These are phyloP conservation scores for Fusarium circinatum DNA, from an alignment of 2,329 filamentous ascomycete genomes.

Conservation along the genomic window DNA sequence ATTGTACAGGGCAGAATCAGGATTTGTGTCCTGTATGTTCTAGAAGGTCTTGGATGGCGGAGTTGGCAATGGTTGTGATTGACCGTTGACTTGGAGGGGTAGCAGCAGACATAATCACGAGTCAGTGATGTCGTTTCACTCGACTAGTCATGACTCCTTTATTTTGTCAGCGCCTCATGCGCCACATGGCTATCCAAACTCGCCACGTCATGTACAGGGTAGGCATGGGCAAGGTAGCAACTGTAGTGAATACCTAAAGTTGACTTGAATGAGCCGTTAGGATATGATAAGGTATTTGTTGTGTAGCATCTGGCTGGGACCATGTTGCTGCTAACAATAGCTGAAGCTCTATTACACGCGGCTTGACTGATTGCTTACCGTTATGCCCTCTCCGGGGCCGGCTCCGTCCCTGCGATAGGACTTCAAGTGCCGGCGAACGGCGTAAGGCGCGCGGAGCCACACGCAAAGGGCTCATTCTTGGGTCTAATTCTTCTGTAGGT, in stretches of 20 bases:
- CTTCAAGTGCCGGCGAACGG: conserved; percentile 12
- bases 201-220: conserved; percentile 2
- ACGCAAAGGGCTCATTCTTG: not conserved
- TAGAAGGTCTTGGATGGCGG: conserved; percentile 43
- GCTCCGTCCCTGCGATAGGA: conserved; percentile 15
- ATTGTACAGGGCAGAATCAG: conserved; percentile 18
- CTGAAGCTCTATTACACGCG: not conserved
- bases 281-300: not conserved
- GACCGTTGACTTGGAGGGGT: conserved; percentile 34
- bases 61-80: conserved; percentile 18
- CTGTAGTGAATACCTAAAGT: not conserved
- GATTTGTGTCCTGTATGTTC: conserved; percentile 35
- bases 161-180: conserved; percentile 11
- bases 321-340: not conserved
- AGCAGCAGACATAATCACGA: conserved; percentile 17
- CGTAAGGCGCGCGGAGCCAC: conserved; percentile 22
- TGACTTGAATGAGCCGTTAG: not conserved
- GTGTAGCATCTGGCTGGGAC: not conserved
- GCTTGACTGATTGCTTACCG: not conserved
- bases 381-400: not conserved
- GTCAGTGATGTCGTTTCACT: not conserved
- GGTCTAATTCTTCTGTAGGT: not conserved
- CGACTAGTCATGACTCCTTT: not conserved
- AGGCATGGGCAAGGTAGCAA: not conserved
- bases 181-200: conserved; percentile 8